Conservation (phyloP, 768 basidiomycete genomes). For the Rhodotorula sphaerocarpa region DNA sequence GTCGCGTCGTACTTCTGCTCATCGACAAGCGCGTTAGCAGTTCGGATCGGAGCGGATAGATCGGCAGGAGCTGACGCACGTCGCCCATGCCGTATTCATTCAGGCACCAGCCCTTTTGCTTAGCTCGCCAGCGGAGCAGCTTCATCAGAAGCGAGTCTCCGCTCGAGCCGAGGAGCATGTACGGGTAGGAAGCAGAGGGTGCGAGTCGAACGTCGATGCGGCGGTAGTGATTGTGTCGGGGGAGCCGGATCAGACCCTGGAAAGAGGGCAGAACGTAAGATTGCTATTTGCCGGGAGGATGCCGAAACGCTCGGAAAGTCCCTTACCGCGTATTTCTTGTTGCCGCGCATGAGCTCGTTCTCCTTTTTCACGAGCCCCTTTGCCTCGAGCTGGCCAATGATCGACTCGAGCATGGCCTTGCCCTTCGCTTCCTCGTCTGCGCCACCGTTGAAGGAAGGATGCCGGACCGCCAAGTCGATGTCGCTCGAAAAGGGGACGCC, state of each 20-base stretch:
- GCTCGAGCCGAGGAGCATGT: slow-evolving; percentile 29
- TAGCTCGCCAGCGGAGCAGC: slow-evolving; percentile 23
- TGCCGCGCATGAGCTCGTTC: slow-evolving; percentile 21
- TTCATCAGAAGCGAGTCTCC: slow-evolving; percentile 34
- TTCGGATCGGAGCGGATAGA: no score
- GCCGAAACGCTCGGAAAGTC: not conserved
- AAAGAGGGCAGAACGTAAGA: not conserved
- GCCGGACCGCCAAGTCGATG: slow-evolving; percentile 31
- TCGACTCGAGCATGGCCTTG: slow-evolving; percentile 16
- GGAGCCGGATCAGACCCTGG: slow-evolving; percentile 28
- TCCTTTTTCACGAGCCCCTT: slow-evolving; percentile 13
- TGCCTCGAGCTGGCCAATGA: slow-evolving; percentile 11
- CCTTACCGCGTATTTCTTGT: slow-evolving; percentile 23
- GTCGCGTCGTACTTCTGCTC: not conserved
- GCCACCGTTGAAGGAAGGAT: slow-evolving; percentile 14
- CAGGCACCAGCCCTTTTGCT: slow-evolving; percentile 23
- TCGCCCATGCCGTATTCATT: slow-evolving; percentile 35
- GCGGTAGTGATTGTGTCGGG: slow-evolving; percentile 15
- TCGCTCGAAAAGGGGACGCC: slow-evolving; percentile 27
- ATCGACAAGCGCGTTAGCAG: no score
- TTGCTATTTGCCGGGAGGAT: no score
- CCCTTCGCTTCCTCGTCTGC: slow-evolving; percentile 11
- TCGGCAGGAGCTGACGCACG: not conserved
- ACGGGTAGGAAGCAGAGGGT: slow-evolving; percentile 15
- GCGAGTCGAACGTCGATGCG: slow-evolving; percentile 33